These are phyloP conservation scores for Collariella sp. DNA, from an alignment of 495 filamentous ascomycete species.

Conservation along the genomic window DNA sequence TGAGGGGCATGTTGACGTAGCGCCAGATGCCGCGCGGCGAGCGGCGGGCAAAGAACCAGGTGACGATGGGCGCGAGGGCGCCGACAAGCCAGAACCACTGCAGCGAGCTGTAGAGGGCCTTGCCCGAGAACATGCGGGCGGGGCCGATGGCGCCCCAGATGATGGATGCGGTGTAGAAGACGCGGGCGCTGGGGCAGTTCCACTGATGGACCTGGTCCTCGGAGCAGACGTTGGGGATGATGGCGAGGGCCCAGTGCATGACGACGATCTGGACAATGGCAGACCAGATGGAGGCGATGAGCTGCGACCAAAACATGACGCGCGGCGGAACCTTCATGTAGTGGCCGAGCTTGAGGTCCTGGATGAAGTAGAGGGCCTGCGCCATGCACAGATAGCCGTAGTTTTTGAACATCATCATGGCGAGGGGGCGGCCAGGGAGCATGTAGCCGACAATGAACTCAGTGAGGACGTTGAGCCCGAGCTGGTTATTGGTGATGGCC, in stretches of 20 bases:
- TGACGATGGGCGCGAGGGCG: constrained; percentile 48
- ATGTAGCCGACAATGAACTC: constrained; percentile 66
- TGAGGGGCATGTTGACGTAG: constrained; percentile 56
- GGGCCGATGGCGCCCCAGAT: constrained; percentile 48
- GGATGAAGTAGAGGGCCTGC: constrained; percentile 40
- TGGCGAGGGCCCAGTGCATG: constrained; percentile 56
- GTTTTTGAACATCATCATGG: constrained; percentile 61
- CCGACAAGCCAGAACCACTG: constrained; percentile 64
- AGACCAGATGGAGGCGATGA: constrained; percentile 53
- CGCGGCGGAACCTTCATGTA: constrained; percentile 64
- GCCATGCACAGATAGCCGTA: constrained; percentile 61
- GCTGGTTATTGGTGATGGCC: constrained; percentile 57
- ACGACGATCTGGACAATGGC: constrained; percentile 59
- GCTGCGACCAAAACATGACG: constrained; percentile 57
- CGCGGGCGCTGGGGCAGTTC: constrained; percentile 54
- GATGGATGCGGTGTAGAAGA: constrained; percentile 55
- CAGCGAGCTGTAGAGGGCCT: constrained; percentile 53
- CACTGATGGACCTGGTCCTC: constrained; percentile 49
- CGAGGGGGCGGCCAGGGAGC: constrained; percentile 54
- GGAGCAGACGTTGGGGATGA: constrained; percentile 52
- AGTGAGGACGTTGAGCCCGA: constrained; percentile 58
- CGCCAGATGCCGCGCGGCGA: constrained; percentile 47
- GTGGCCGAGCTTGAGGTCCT: constrained; percentile 54
- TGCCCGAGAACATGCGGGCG: constrained; percentile 49
- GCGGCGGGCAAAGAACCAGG: constrained; percentile 54